Evolutionary conservation across 257 asterid species (phyloP), one percentile per base, ranked within the genome.

Genomic region (Lithospermum erythrorhizon): DNA sequence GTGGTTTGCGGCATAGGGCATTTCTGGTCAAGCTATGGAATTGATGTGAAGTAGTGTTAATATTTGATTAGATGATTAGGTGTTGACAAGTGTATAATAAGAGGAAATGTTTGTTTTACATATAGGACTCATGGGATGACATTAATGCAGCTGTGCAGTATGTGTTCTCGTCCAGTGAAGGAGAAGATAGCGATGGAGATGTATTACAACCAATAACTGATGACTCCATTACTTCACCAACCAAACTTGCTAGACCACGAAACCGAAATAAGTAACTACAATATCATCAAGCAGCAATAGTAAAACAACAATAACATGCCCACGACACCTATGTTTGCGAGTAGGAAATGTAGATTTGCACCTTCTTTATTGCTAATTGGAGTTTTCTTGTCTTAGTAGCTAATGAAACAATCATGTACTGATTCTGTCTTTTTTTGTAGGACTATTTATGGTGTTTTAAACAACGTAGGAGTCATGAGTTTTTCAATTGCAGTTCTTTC

Each of bases 101-200:
- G 6, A 48, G 20, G 49, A 41, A 3, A 41, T 60, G 6, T 48
- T n/a, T 64, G 63, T 62, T 61, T 55, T 21, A 53, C 60, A 16
- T 79, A 35, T 72, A 89, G 95, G 90, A 73, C 67, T 74, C 81
- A 20, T 87, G 87, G 94, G 90, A 74, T 29, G 84, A 74, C 66
- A 76, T 52, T 64, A 76, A 68, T 63, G 59, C 64, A 27, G 64
- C 77, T 4, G 57, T 61, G 59, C 94, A 70, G 37, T 76, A 75
- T 71, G 58, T 72, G 30, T 65, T 67, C 55, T 85, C 91, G n/a
- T 83, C 98, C 11, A 87, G 95, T 63, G 96, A 87, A 37, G 89
- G 88, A 61, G 97, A 90, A 66, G 85, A 79, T 57, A 90, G 95
- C 72, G 96, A 90, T 58, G 87, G 83, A 19, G 96, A 90, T 54